phyloP scores from a whole-genome alignment of 768 basidiomycete genomes.

The Kwoniella heveanensis region DNA sequence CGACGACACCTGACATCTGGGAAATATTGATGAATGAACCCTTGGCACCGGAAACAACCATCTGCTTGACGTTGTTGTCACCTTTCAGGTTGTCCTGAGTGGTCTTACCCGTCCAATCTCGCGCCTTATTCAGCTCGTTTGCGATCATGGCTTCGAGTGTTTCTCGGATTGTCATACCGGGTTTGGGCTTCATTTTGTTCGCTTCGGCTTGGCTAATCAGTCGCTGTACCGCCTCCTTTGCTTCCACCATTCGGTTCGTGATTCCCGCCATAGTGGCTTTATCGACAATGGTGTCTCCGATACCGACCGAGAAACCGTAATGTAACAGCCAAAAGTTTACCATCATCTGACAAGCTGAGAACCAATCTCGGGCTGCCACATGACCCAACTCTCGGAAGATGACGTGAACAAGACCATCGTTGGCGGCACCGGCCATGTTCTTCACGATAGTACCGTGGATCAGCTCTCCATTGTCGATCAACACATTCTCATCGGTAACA shows the following conservation, averaged over 20 bases:
- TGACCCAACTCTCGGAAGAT: conserved; percentile 98
- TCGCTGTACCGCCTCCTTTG: conserved; percentile 75
- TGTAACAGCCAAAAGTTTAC: conserved; percentile 99
- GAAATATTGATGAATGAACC: conserved; percentile 98
- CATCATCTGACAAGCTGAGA: conserved; percentile 90
- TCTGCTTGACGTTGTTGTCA: conserved; percentile 99
- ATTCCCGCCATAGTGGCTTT: conserved; percentile 82
- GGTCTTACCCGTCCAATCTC: conserved; percentile 91
- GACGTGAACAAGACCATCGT: conserved; percentile 91
- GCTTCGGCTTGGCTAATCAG: conserved; percentile 81
- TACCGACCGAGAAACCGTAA: conserved; percentile 98
- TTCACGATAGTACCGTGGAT: conserved; percentile 95
- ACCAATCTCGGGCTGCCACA: conserved; percentile 82
- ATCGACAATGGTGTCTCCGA: conserved; percentile 97
- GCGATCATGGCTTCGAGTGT: conserved; percentile 94
- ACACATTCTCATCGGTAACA: conserved; percentile 87
- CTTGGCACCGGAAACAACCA: conserved; percentile 99
- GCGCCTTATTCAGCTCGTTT: conserved; percentile 86
- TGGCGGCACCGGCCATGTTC: conserved; percentile 91
- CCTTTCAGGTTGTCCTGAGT: conserved; percentile 98
- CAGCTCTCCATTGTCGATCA: conserved; percentile 95
- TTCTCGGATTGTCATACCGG: conserved; percentile 99
- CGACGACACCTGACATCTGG: conserved; percentile 99
- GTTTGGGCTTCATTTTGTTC: conserved; percentile 82
- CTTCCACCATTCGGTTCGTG: conserved; percentile 74